Conservation (phyloP, 805 yeast species). For the Nakazawaea holstii region DNA sequence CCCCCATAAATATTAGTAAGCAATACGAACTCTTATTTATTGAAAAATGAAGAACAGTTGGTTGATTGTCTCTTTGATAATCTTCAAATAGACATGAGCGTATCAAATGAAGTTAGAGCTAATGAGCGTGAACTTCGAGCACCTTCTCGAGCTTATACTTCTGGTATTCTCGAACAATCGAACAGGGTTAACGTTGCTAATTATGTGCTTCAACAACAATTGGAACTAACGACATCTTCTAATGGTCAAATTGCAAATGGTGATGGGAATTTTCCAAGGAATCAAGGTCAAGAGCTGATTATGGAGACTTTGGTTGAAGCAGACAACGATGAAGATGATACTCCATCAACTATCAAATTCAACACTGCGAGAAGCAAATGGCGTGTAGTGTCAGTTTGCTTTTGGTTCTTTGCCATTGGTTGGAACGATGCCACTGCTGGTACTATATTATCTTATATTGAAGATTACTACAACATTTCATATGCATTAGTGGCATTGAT, state of each 20-base stretch:
- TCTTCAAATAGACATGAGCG: too few relatives aligned
- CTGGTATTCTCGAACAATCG: neutral
- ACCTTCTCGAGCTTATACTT: neutral
- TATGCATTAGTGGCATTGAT: constrained; percentile 50
- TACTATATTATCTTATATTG: constrained; percentile 50
- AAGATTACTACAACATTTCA: constrained; percentile 37
- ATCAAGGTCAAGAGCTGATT: neutral
- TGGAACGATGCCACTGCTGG: constrained; percentile 56
- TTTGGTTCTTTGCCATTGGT: constrained; percentile 38
- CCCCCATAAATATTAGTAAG: neutral
- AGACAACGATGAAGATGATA: neutral
- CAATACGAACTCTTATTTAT: too few relatives aligned
- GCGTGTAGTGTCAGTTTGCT: constrained; percentile 33
- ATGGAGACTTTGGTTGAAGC: neutral
- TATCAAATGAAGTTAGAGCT: too few relatives aligned
- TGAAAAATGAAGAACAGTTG: too few relatives aligned
- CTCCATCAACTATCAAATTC: neutral
- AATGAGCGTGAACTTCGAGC: neutral
- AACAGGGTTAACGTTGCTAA: too few relatives aligned
- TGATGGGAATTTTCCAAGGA: neutral
- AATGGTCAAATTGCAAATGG: too few relatives aligned
- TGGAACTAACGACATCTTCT: too few relatives aligned
- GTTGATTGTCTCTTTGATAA: too few relatives aligned
- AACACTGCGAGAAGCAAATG: constrained; percentile 37
- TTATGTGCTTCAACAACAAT: too few relatives aligned